Conservation (phyloP, 495 filamentous ascomycete genomes). For the Amniculicola lignicola region DNA sequence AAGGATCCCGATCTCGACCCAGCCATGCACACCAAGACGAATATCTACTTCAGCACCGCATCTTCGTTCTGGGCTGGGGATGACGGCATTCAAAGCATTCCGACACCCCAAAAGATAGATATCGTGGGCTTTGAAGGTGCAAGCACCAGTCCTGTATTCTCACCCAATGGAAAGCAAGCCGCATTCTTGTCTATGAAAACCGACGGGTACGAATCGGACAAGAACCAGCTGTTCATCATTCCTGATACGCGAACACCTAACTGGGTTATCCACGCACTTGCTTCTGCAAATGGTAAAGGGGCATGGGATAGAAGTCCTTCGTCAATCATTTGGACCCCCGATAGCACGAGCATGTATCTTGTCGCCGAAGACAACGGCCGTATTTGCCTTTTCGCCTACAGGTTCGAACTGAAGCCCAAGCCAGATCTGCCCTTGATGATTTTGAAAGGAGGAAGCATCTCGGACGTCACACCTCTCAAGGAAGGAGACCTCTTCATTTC, state of each 20-base stretch:
- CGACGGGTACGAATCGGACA: slow-evolving; percentile 87
- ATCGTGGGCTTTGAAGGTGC: slow-evolving; percentile 61
- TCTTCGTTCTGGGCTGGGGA: slow-evolving; percentile 45
- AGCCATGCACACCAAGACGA: slow-evolving; percentile 77
- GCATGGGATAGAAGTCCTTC: slow-evolving; percentile 35
- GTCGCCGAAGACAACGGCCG: slow-evolving; percentile 35
- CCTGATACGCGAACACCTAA: slow-evolving; percentile 44
- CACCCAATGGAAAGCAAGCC: slow-evolving; percentile 65
- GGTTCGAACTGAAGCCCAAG: not conserved
- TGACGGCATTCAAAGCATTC: not conserved
- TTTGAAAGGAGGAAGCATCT: slow-evolving; percentile 22
- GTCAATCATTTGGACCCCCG: slow-evolving; percentile 33
- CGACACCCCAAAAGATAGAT: slow-evolving; percentile 45
- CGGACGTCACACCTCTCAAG: slow-evolving; percentile 23
- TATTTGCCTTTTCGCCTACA: slow-evolving; percentile 24
- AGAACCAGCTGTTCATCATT: slow-evolving; percentile 70
- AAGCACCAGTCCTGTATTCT: slow-evolving; percentile 64
- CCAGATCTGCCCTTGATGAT: slow-evolving; percentile 9
- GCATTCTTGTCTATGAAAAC: slow-evolving; percentile 66
- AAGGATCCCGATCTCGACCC: slow-evolving; percentile 77
- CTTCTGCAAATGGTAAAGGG: slow-evolving; percentile 33
- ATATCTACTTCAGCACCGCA: slow-evolving; percentile 69
- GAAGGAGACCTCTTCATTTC: slow-evolving; percentile 40
- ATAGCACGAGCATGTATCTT: slow-evolving; percentile 29
- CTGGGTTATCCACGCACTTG: slow-evolving; percentile 56